These are phyloP conservation scores for Diaporthe citriasiana DNA, from an alignment of 2,329 filamentous ascomycete genomes.

Conservation along the genomic window DNA sequence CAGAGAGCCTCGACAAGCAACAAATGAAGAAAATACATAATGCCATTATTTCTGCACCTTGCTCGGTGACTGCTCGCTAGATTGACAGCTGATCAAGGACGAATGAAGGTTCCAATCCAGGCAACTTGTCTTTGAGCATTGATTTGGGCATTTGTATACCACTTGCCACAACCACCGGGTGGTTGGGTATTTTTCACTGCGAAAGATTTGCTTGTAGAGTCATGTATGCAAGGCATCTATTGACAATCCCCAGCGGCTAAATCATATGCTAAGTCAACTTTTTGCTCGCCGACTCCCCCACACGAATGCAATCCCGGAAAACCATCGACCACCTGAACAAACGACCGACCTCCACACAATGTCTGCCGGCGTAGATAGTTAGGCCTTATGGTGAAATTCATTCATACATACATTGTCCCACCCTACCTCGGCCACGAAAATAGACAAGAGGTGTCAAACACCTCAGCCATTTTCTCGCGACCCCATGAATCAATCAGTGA, in stretches of 20 bases:
- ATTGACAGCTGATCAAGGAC: background rate
- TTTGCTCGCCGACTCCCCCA: conserved; percentile 9
- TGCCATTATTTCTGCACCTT: background rate
- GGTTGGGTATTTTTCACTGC: background rate
- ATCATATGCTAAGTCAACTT: conserved; percentile 2
- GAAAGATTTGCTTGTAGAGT: background rate
- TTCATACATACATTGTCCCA: background rate
- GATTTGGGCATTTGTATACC: background rate
- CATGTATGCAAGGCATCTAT: background rate
- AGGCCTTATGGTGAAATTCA: background rate
- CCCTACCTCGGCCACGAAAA: background rate
- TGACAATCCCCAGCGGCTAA: background rate
- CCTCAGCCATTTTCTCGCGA: background rate
- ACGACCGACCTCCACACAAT: too few relatives aligned
- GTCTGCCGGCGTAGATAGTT: background rate
- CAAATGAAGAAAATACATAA: conserved; percentile 6
- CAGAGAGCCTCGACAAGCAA: conserved; percentile 22
- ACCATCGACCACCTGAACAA: background rate
- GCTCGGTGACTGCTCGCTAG: background rate
- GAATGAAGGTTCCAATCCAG: background rate
- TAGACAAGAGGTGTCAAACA: background rate
- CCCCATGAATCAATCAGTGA: conserved; percentile 21
- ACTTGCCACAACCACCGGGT: too few relatives aligned
- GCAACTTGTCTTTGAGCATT: too few relatives aligned
- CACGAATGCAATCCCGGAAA: conserved; percentile 9